These are phyloP conservation scores for Mycena polygramma DNA, from an alignment of 768 basidiomycete genomes.

Conservation along the genomic window DNA sequence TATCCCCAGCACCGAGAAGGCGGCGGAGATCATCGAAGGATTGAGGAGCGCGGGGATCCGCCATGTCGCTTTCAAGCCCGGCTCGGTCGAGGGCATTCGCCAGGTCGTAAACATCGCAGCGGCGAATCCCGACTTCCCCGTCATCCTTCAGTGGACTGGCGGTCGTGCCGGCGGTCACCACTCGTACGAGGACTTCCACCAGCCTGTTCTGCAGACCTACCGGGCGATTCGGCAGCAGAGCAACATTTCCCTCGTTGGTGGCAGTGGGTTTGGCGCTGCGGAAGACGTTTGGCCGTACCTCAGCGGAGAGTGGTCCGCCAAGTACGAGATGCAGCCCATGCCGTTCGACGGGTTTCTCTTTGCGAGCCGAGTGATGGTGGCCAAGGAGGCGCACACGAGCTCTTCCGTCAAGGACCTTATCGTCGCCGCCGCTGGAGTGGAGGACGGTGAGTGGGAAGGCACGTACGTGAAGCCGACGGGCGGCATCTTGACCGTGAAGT, in stretches of 20 bases:
- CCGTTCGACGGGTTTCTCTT: constrained; percentile 98
- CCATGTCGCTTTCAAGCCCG: constrained; percentile 98
- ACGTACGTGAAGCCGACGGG: constrained; percentile 96
- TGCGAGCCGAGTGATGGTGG: constrained; percentile 98
- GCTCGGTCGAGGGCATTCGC: constrained; percentile 96
- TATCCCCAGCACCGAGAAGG: constrained; percentile 97
- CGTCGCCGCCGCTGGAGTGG: constrained; percentile 92
- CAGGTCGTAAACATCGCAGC: constrained; percentile 97
- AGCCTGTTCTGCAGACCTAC: constrained; percentile 93
- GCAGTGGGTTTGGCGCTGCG: constrained; percentile 95
- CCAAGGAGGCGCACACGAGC: constrained; percentile 97
- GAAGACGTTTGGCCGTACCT: constrained; percentile 98
- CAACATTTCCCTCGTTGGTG: constrained; percentile 92
- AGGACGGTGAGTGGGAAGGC: constrained; percentile 92
- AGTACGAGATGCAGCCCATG: constrained; percentile 92
- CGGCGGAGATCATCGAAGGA: constrained; percentile 93
- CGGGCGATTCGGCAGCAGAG: constrained; percentile 87
- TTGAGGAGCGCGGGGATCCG: constrained; percentile 89
- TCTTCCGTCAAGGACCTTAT: constrained; percentile 97
- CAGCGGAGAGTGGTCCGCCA: constrained; percentile 93
- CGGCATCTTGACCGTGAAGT: constrained; percentile 95
- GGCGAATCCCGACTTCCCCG: constrained; percentile 94
- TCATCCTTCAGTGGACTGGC: constrained; percentile 99
- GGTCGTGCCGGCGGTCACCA: constrained; percentile 99
- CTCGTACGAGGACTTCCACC: constrained; percentile 98